These are phyloP conservation scores for Cladorrhinum sp. DNA, from an alignment of 2,329 filamentous ascomycete species.

Conservation along the genomic window DNA sequence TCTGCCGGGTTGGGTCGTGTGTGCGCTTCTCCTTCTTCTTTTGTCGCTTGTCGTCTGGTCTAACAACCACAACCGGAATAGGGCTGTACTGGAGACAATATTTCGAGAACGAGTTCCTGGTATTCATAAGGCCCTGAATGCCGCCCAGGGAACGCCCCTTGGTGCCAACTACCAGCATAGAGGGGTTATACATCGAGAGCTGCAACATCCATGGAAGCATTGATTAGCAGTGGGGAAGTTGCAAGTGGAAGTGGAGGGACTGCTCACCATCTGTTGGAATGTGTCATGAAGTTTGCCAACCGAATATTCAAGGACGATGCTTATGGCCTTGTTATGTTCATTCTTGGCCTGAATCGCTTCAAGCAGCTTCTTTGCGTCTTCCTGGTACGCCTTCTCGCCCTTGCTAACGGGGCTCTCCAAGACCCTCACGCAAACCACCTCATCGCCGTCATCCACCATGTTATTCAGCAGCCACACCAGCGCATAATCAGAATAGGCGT, in stretches of 20 bases:
- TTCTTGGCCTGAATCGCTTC: slow-evolving; percentile 77
- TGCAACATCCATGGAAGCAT: slow-evolving; percentile 34
- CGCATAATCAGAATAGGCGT: slow-evolving; percentile 88
- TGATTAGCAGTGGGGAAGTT: not conserved
- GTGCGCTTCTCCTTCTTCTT: slow-evolving; percentile 87
- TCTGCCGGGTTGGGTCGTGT: slow-evolving; percentile 70
- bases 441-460: slow-evolving; percentile 88
- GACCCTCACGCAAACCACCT: slow-evolving; percentile 85
- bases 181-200: slow-evolving; percentile 90
- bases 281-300: slow-evolving; percentile 87
- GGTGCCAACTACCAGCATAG: slow-evolving; percentile 87
- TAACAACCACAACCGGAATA: slow-evolving; percentile 87
- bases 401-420: slow-evolving; percentile 74
- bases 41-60: slow-evolving; percentile 79
- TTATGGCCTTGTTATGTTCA: slow-evolving; percentile 74
- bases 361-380: slow-evolving; percentile 72
- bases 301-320: slow-evolving; percentile 79
- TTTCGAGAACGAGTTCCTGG: slow-evolving; percentile 80
- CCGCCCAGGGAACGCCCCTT: slow-evolving; percentile 80
- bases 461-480: slow-evolving; percentile 91
- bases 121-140: slow-evolving; percentile 78
- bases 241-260: not conserved
- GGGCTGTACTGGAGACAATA: slow-evolving; percentile 93
- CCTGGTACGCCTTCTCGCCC: slow-evolving; percentile 68
- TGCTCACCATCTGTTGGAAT: slow-evolving; percentile 80